These are phyloP conservation scores for Amyloporia xantha DNA, from an alignment of 768 basidiomycete genomes.

Conservation along the genomic window DNA sequence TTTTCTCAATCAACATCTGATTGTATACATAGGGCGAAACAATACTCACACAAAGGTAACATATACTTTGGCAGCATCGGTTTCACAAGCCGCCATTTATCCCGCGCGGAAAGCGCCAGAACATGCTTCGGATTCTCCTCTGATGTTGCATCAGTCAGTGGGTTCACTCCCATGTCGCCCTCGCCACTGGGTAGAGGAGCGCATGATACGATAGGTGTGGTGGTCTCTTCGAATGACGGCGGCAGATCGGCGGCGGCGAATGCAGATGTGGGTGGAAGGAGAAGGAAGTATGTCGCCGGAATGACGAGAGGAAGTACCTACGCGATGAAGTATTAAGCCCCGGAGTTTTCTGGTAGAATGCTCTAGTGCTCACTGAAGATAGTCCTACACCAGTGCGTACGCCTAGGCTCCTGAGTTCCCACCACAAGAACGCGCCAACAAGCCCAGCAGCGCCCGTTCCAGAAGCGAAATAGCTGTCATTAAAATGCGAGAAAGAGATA, in stretches of 20 bases:
- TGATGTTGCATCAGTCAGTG: slow-evolving; percentile 15
- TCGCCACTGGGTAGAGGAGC: slow-evolving; percentile 30
- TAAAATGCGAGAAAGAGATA: not conserved
- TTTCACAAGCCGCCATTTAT: slow-evolving; percentile 78
- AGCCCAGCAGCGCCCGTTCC: slow-evolving; percentile 95
- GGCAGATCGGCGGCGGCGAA: slow-evolving; percentile 26
- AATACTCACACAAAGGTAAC: slow-evolving; percentile 79
- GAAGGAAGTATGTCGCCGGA: slow-evolving; percentile 66
- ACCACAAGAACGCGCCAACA: slow-evolving; percentile 91
- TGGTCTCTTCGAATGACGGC: slow-evolving; percentile 4
- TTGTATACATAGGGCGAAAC: not conserved
- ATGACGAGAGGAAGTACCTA: slow-evolving; percentile 81
- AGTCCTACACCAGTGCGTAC: slow-evolving; percentile 79
- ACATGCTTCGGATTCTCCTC: slow-evolving; percentile 24
- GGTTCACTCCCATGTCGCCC: slow-evolving; percentile 10
- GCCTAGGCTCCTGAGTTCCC: slow-evolving; percentile 82
- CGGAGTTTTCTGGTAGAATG: not conserved
- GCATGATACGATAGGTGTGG: slow-evolving; percentile 21
- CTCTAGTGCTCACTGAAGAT: slow-evolving; percentile 62
- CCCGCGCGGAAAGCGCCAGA: slow-evolving; percentile 51
- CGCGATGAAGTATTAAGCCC: not conserved
- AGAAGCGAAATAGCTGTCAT: slow-evolving; percentile 75
- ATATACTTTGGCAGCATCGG: slow-evolving; percentile 82
- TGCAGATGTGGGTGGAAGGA: slow-evolving; percentile 59
- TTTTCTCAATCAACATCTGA: not conserved